Percentiles rank a stretch among this genome's conserved stretches.
Evolutionary conservation across 106 monocot genomes (phyloP).

Genomic region (Dendrobium officinale): DNA sequence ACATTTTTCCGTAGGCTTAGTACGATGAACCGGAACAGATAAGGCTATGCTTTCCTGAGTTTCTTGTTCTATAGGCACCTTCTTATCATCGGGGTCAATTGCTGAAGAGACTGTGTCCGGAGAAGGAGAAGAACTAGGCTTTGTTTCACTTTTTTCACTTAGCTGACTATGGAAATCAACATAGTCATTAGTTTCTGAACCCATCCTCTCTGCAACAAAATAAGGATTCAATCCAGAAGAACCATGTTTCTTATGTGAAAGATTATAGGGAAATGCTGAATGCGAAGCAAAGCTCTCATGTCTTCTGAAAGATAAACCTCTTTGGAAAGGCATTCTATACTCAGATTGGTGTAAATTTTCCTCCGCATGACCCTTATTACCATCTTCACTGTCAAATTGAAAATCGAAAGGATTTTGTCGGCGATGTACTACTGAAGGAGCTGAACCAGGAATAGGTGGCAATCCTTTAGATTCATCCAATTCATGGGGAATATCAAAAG

Average conservation of each 20-base stretch:
- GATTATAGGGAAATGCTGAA: neutral
- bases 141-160: neutral
- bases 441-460: slow-evolving; percentile 47
- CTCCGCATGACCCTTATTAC: neutral
- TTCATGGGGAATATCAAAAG: slow-evolving; percentile 46
- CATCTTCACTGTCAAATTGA: neutral
- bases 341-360: neutral
- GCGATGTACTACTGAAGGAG: slow-evolving; percentile 37
- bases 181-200: too few species aligned
- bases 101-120: neutral
- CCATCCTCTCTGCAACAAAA: neutral
- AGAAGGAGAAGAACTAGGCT: neutral
- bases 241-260: neutral
- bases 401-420: slow-evolving; percentile 47
- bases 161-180: neutral
- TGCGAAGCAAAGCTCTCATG: slow-evolving; percentile 2
- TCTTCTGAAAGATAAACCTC: neutral
- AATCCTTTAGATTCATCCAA: slow-evolving; percentile 7
- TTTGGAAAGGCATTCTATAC: neutral
- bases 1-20: neutral
- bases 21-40: neutral
- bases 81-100: neutral
- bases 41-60: neutral
- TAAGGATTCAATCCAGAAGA: neutral
- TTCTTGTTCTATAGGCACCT: neutral